Evolutionary conservation across 2,329 filamentous ascomycete genomes (phyloP), one percentile per base, ranked within the genome.

Genomic region (Aspergillus sp.): DNA sequence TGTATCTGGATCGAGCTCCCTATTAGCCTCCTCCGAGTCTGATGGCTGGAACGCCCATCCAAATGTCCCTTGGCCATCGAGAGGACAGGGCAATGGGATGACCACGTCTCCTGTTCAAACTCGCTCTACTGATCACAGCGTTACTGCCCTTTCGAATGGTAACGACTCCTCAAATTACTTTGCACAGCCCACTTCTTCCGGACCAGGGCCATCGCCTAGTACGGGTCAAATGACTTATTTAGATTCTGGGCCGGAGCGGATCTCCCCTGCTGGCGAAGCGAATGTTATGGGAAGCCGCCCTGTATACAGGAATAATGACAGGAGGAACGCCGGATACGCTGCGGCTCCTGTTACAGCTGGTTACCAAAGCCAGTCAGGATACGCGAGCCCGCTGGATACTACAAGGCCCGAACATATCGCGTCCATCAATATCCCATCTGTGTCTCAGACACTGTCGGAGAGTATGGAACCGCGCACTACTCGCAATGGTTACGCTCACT

Each of bases 1-100:
- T 54, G 85, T 87, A 67, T 86, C 85, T 3, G 89, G 89, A 49
- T 90, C 89, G 5, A 82, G 86, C 60, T 89, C 88, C 58, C 79
- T 92, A 40, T 81, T 89, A 59, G 81, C 85, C 45, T 84, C 86
- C 42, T 89, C 89, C 9, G 87, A 91, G 67, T 83, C 84, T 17
- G 87, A 90, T 64, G 78, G 81, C 47, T 90, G 87, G 86, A 72
- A 67, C 59, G 75, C 73, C 51, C 78, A 78, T 46, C 75, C 79
- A 51, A 80, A 77, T 61, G 76, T 80, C 39, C 82, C 83, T 15
- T 91, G 89, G 89, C 83, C 80, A 40, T 75, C 78, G 8, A 75
- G 76, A 45, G 80, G 81, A 9, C 72, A 69, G 20, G 72, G 73
- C 50, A 73, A 71, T 37, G 80, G 80, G 56, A 71, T 75, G 56